These are phyloP conservation scores for Hericium coralloides DNA, from an alignment of 768 basidiomycete species.

Conservation along the genomic window DNA sequence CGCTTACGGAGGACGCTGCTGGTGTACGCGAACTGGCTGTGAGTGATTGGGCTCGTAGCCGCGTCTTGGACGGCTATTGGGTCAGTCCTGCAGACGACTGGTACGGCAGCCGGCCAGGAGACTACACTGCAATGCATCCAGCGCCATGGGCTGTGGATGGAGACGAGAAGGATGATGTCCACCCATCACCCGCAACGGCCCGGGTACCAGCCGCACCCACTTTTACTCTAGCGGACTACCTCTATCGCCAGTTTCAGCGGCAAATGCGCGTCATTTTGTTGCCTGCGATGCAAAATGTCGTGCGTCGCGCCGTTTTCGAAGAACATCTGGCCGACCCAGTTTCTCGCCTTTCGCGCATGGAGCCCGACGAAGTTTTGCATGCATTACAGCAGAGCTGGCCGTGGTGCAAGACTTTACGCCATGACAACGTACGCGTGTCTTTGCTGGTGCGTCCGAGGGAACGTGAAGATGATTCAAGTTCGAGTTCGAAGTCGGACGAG, in stretches of 20 bases:
- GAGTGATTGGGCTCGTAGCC: constrained; percentile 59
- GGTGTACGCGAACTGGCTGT: constrained; percentile 48
- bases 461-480: constrained; percentile 38
- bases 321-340: constrained; percentile 55
- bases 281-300: constrained; percentile 62
- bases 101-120: constrained; percentile 32
- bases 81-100: constrained; percentile 64
- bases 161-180: constrained; percentile 20
- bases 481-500: constrained; percentile 39
- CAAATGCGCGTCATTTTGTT: constrained; percentile 52
- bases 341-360: constrained; percentile 44
- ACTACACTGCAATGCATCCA: constrained; percentile 31
- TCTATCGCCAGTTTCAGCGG: constrained; percentile 47
- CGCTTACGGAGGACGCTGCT: constrained; percentile 37
- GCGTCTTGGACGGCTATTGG: constrained; percentile 74
- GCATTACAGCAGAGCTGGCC: constrained; percentile 49
- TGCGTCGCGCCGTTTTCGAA: constrained; percentile 57
- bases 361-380: constrained; percentile 48
- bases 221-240: constrained; percentile 52
- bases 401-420: constrained; percentile 72
- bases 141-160: constrained; percentile 48
- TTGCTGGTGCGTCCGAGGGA: constrained; percentile 13
- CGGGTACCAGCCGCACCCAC: constrained; percentile 49
- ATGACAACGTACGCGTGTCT: constrained; percentile 1
- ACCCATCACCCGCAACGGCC: constrained; percentile 42